Evolutionary conservation across 2,329 filamentous ascomycete species (phyloP).

Genomic region (Monilinia fructicola): DNA sequence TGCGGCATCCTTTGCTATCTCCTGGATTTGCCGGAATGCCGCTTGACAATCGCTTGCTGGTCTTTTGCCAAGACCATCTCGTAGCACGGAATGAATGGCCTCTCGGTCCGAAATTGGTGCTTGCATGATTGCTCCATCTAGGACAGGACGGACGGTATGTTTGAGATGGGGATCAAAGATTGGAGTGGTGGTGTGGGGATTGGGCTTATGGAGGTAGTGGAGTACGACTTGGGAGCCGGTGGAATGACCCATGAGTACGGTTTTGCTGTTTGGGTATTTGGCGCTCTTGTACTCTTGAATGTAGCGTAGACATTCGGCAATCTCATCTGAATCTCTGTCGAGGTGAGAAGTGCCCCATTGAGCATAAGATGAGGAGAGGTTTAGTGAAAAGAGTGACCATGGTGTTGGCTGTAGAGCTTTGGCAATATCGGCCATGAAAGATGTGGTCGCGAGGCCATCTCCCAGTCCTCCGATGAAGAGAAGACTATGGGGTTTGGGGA

Average conservation of each 20-base stretch:
- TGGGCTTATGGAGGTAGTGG: conserved; percentile 55
- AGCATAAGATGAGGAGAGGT: conserved; percentile 45
- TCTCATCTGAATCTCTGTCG: conserved; percentile 43
- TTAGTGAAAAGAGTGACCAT: conserved; percentile 44
- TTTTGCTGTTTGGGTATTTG: conserved; percentile 42
- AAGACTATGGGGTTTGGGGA: conserved; percentile 47
- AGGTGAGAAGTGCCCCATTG: conserved; percentile 44
- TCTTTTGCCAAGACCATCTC: conserved; percentile 38
- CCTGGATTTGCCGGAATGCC: conserved; percentile 41
- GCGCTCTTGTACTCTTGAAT: conserved; percentile 41
- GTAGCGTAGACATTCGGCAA: conserved; percentile 39
- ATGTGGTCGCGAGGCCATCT: conserved; percentile 51
- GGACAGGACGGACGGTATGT: conserved; percentile 43
- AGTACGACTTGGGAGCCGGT: conserved; percentile 67
- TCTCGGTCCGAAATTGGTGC: conserved; percentile 63
- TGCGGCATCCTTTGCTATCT: conserved; percentile 40
- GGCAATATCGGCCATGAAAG: conserved; percentile 50
- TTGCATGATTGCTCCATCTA: conserved; percentile 63
- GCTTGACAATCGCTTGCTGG: conserved; percentile 30
- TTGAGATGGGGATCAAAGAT: conserved; percentile 14
- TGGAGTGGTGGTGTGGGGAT: conserved; percentile 38
- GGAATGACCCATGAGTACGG: conserved; percentile 66
- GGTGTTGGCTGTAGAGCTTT: conserved; percentile 41
- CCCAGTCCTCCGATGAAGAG: conserved; percentile 54
- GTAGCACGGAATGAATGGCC: conserved; percentile 45